Evolutionary conservation across 2,329 filamentous ascomycete species (phyloP), one percentile per base, ranked within the genome.

Genomic region (Aspergillus bombycis): DNA sequence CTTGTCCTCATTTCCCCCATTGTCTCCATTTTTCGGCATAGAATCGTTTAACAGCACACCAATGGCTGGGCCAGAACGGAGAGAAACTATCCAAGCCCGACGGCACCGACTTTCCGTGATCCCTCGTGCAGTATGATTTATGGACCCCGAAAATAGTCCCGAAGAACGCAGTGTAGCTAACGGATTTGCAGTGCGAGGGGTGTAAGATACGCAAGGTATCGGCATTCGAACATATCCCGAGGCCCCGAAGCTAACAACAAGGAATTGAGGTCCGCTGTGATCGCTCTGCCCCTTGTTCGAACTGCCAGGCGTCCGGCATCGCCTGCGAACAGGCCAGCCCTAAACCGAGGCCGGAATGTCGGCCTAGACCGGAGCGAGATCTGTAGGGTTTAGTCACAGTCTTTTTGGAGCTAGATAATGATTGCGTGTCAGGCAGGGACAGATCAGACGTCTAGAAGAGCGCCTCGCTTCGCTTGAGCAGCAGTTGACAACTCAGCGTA

Each of bases 121-220:
- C 52, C 68, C 58, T n/a, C 62, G 62, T 68, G 68, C 64, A 57
- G 71, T 64, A 68, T 32, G 66, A 41, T 9, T 4, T 6, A 28
- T 48, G 50, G 7, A 34, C 6, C 36, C 4, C n/a, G 3, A 19
- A 12, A 5, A 21, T 34, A 5, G 19, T 43, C 10, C 26, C 19
- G 23, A 41, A 21, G 26, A 50, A n/a, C 9, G 28, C 4, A 34
- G 11, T 7, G 21, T 50, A 50, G 46, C 50, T 57, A 48, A 43
- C 36, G 14, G 21, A 32, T 52, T 57, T 52, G 12, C 43, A 71
- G 69, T 71, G 69, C 38, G 69, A 71, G 59, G 69, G 61, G 54
- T 68, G 67, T 28, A 65, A 62, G 48, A 61, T 65, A 32, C 69
- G 69, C 48, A 71, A 71, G 62, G 66, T 70, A 62, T 16, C 11